Percentiles rank a stretch among this genome's conserved stretches.
Conservation (phyloP, 331 rosid genomes). For the Malus hybrid region DNA sequence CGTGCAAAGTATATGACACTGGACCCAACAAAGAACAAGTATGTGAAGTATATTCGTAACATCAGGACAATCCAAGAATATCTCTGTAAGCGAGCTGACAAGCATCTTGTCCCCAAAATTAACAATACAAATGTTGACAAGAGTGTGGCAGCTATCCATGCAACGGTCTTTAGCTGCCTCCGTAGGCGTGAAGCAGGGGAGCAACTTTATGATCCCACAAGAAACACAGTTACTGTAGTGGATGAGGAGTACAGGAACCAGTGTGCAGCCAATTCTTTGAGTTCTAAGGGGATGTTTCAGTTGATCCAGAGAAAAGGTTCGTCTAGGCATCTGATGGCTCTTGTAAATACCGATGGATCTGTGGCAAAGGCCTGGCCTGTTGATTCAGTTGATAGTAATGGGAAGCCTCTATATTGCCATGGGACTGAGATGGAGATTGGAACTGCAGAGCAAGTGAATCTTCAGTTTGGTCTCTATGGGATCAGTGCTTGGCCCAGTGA, state of each 20-base stretch:
- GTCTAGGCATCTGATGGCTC: constrained; percentile 87
- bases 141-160: constrained; percentile 98
- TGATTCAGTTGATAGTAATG: constrained; percentile 53
- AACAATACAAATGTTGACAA: constrained; percentile 98
- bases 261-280: constrained; percentile 80
- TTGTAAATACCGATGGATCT: constrained; percentile 86
- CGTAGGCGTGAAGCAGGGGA: constrained; percentile 89
- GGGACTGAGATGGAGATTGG: constrained; percentile 54
- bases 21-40: constrained; percentile 94
- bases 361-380: constrained; percentile 99
- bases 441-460: constrained; percentile 87
- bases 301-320: constrained; percentile 94
- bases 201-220: constrained; percentile 63
- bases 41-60: constrained; percentile 93
- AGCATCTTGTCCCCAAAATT: constrained; percentile 96
- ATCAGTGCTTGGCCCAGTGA: constrained; percentile 95
- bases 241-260: constrained; percentile 95
- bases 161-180: constrained; percentile 93
- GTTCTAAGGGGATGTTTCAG: constrained; percentile 95
- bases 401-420: constrained; percentile 52
- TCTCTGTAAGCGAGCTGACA: constrained; percentile 94
- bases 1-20: constrained; percentile 99
- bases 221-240: constrained; percentile 70
- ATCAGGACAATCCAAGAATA: constrained; percentile 96
- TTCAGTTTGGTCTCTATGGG: constrained; percentile 94